These are phyloP conservation scores for Sporothrix brasiliensis DNA, from an alignment of 2,329 filamentous ascomycete genomes.

Conservation along the genomic window DNA sequence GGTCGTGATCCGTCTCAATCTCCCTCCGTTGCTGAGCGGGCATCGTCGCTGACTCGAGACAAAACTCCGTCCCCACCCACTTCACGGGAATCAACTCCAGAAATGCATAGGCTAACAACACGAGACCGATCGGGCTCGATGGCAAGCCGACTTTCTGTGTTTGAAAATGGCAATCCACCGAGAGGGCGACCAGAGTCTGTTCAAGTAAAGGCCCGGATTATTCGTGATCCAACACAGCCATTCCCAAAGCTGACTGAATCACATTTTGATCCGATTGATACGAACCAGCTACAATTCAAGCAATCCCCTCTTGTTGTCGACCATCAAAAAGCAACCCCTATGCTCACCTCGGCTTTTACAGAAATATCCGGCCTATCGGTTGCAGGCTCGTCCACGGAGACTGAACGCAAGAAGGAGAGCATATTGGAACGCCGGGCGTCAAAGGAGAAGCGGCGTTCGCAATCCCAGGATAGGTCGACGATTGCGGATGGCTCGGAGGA, in stretches of 20 bases:
- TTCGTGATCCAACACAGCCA: conserved; percentile 63
- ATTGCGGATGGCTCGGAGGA: conserved; percentile 39
- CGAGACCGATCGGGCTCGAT: conserved; percentile 58
- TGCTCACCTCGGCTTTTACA: conserved; percentile 39
- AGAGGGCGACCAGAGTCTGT: conserved; percentile 69
- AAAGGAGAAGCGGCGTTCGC: conserved; percentile 46
- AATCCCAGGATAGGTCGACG: conserved; percentile 42
- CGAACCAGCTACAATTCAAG: conserved; percentile 55
- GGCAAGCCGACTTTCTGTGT: conserved; percentile 59
- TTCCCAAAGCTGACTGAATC: conserved; percentile 48
- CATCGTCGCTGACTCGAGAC: conserved; percentile 46
- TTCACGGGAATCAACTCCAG: conserved; percentile 54
- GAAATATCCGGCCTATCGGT: conserved; percentile 1
- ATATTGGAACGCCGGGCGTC: conserved; percentile 55
- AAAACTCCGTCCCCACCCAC: conserved; percentile 45
- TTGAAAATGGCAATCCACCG: conserved; percentile 52
- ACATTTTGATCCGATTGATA: conserved; percentile 50
- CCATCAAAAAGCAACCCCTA: conserved; percentile 50
- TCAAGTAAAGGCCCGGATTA: conserved; percentile 84
- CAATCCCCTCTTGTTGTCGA: conserved; percentile 63
- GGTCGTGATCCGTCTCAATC: conserved; percentile 50
- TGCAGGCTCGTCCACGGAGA: conserved; percentile 32
- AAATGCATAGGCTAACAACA: conserved; percentile 43
- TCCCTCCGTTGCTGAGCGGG: conserved; percentile 51
- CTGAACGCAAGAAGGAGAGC: conserved; percentile 48